Percentiles rank a stretch among this genome's conserved stretches.
Conservation (phyloP, 1,284 basidiomycete genomes). For the Crucibulum cyathiforme region DNA sequence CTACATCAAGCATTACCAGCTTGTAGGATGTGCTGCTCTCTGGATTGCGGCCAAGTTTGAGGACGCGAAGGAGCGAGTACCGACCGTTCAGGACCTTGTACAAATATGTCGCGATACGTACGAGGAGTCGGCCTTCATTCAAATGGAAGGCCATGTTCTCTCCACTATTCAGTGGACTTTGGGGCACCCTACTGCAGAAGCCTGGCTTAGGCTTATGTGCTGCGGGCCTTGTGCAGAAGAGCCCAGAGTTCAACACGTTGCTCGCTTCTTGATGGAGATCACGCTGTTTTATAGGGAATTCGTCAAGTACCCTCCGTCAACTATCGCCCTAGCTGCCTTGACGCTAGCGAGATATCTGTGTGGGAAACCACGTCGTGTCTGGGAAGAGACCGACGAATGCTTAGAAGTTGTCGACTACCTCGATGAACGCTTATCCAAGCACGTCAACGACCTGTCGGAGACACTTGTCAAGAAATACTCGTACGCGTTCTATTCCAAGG, state of each 20-base stretch:
- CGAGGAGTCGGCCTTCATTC: conserved; percentile 94
- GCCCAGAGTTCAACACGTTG: conserved; percentile 89
- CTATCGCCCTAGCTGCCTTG: conserved; percentile 87
- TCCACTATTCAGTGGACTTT: conserved; percentile 96
- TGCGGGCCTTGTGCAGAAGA: conserved; percentile 80
- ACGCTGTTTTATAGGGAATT: conserved; percentile 98
- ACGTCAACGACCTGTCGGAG: conserved; percentile 89
- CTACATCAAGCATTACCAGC: conserved; percentile 99
- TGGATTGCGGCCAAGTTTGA: conserved; percentile 99
- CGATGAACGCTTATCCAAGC: conserved; percentile 84
- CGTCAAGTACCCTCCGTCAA: conserved; percentile 83
- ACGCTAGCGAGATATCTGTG: conserved; percentile 90
- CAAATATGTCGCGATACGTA: conserved; percentile 96
- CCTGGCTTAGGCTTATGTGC: conserved; percentile 89
- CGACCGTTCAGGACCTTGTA: conserved; percentile 91
- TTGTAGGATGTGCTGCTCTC: conserved; percentile 96
- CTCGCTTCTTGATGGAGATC: conserved; percentile 98
- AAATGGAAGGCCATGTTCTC: conserved; percentile 97
- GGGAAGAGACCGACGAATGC: conserved; percentile 81
- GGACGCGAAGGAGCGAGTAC: conserved; percentile 98
- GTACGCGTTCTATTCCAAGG: conserved; percentile 92
- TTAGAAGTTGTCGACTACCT: conserved; percentile 83
- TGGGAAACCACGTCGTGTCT: conserved; percentile 75
- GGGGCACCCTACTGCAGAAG: conserved; percentile 98
- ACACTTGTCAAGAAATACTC: conserved; percentile 98